Conservation (phyloP, 257 asterid genomes). For the Solanum clarkiae region DNA sequence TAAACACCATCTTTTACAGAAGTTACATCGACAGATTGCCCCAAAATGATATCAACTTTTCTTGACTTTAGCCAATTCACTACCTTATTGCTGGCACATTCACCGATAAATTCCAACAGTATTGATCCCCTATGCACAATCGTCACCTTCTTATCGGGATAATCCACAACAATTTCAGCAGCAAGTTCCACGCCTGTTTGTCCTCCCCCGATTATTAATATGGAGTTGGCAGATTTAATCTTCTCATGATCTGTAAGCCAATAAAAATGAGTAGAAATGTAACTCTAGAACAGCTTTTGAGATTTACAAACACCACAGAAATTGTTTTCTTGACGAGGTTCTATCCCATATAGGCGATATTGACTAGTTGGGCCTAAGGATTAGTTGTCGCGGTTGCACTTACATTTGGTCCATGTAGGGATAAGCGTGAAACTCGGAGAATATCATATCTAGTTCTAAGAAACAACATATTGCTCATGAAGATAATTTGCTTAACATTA, state of each 20-base stretch:
- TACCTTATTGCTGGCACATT: conserved; percentile 4
- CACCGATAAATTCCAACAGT: conserved; percentile 5
- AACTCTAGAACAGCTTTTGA: not conserved
- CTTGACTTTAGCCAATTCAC: conserved; percentile 2
- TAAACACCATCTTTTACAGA: not conserved
- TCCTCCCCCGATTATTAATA: conserved; percentile 12
- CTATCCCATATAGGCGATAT: not conserved
- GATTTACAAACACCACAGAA: not conserved
- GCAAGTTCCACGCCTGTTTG: conserved; percentile 14
- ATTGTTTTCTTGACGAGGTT: not conserved
- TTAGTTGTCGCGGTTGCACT: not conserved
- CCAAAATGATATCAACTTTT: conserved; percentile 3
- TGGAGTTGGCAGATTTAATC: not conserved
- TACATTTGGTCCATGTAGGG: not conserved
- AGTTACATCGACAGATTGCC: conserved; percentile 6
- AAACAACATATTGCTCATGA: not conserved
- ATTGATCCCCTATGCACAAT: conserved; percentile 11
- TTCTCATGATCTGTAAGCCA: conserved; percentile 2
- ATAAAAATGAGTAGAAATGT: not conserved
- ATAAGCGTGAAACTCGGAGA: no score
- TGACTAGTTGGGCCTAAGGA: not conserved
- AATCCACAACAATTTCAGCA: conserved; percentile 10
- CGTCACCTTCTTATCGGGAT: conserved; percentile 7
- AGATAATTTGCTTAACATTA: not conserved
- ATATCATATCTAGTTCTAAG: no score